Conservation (phyloP, 179 eudicot species). For the Silene noctiflora region DNA sequence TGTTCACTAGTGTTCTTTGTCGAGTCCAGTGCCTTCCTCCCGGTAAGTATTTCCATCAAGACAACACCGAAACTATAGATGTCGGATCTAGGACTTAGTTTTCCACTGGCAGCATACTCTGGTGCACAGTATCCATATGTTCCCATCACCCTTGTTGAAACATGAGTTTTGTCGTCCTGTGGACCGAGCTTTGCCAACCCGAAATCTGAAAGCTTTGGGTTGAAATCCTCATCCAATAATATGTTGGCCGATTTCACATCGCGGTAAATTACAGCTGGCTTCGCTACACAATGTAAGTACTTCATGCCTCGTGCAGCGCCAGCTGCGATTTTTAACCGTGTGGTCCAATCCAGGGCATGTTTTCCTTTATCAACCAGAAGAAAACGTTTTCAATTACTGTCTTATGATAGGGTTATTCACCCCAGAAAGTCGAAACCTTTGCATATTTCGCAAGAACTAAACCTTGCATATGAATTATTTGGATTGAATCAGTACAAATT, state of each 20-base stretch:
- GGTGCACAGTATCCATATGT: constrained; percentile 95
- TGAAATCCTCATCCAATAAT: constrained; percentile 67
- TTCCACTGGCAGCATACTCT: constrained; percentile 85
- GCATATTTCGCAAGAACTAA: too few species aligned
- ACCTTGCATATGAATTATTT: too few species aligned
- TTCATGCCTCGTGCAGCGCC: constrained; percentile 82
- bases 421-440: too few species aligned
- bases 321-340: constrained; percentile 78
- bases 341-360: constrained; percentile 55
- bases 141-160: constrained; percentile 96
- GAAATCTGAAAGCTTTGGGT: constrained; percentile 81
- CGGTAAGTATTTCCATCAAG: constrained; percentile 74
- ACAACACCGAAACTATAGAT: constrained; percentile 91
- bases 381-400: too few species aligned
- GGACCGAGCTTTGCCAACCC: constrained; percentile 94
- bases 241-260: constrained; percentile 90
- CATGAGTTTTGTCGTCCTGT: constrained; percentile 77
- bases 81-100: constrained; percentile 65
- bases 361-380: constrained; percentile 9
- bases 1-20: constrained; percentile 44
- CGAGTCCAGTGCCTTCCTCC: constrained; percentile 62
- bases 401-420: too few species aligned
- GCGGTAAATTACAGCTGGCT: constrained; percentile 90
- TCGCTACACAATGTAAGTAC: constrained; percentile 72
- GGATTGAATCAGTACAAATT: too few species aligned